A percentile compares a stretch with the other conserved stretches of the same genome.
Evolutionary conservation across 192 early-diverging fungal genomes (phyloP).

Genomic region (Rhizoclosmatium sp.): DNA sequence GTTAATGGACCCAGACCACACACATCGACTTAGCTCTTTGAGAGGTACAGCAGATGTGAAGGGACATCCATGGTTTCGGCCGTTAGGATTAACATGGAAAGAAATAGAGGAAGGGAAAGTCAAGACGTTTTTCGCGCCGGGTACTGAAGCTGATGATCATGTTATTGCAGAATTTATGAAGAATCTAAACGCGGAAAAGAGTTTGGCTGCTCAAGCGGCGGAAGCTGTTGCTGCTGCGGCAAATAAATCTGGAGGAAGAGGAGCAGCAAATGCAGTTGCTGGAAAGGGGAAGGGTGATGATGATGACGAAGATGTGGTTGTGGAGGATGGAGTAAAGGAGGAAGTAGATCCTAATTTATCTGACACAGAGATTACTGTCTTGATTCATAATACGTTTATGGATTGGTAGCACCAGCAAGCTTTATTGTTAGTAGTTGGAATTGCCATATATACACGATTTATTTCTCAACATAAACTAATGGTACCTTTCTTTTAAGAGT

Average conservation of each 20-base stretch:
- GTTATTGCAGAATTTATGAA: conserved; percentile 12
- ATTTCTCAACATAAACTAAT: not conserved
- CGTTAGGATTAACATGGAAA: conserved; percentile 26
- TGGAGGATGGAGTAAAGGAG: conserved; percentile 8
- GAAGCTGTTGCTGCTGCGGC: not conserved
- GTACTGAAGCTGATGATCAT: conserved; percentile 18
- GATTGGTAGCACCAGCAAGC: not conserved
- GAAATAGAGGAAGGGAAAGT: conserved; percentile 39
- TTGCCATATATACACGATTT: not conserved
- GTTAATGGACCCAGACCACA: conserved; percentile 31
- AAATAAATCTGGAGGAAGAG: not conserved
- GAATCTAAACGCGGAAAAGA: not conserved
- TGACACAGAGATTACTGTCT: not conserved
- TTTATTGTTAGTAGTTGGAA: not conserved
- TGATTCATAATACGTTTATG: not conserved
- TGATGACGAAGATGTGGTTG: not conserved
- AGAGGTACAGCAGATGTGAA: conserved; percentile 28
- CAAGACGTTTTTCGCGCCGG: conserved; percentile 20
- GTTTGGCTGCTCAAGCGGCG: not conserved
- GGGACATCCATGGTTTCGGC: conserved; percentile 36
- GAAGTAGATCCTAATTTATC: not conserved
- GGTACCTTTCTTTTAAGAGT: not conserved
- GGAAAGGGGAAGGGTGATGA: not conserved
- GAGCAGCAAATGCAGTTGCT: not conserved
- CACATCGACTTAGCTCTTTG: conserved; percentile 18